Conservation (phyloP, 257 asterid species). For the Gentiana dahurica region DNA sequence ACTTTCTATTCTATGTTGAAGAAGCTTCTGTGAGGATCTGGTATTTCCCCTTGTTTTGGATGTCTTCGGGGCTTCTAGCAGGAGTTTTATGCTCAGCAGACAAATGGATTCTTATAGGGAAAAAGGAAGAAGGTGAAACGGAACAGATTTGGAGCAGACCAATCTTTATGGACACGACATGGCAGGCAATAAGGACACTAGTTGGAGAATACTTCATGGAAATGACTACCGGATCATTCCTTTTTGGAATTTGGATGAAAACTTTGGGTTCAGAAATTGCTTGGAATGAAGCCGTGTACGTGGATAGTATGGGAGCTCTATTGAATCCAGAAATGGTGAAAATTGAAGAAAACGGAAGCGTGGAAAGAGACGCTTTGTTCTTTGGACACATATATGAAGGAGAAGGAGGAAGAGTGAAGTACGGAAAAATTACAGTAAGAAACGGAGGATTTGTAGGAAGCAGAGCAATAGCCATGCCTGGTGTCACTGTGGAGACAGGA, state of each 20-base stretch:
- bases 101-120: conserved; percentile 49
- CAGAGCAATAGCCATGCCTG: conserved; percentile 60
- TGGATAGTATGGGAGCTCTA: conserved; percentile 47
- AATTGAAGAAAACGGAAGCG: conserved; percentile 29
- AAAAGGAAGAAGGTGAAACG: conserved; percentile 55
- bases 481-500: conserved; percentile 32
- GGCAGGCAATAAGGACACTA: conserved; percentile 72
- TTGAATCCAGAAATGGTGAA: conserved; percentile 54
- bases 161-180: conserved; percentile 47
- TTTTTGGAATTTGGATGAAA: conserved; percentile 48
- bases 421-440: conserved; percentile 37
- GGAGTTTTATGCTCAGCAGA: conserved; percentile 38
- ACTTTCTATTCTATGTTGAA: conserved; percentile 13
- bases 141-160: conserved; percentile 49
- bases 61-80: conserved; percentile 38
- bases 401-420: conserved; percentile 53
- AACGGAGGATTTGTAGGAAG: conserved; percentile 50
- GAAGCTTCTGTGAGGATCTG: conserved; percentile 13
- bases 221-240: conserved; percentile 35
- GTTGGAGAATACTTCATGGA: conserved; percentile 67
- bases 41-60: conserved; percentile 62
- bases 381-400: conserved; percentile 73
- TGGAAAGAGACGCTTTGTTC: conserved; percentile 47
- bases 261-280: conserved; percentile 45
- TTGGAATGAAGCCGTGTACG: conserved; percentile 35